Base-by-base conservation (phyloP, 2,329 filamentous ascomycete species). In the Aspergillus amoenus region DNA sequence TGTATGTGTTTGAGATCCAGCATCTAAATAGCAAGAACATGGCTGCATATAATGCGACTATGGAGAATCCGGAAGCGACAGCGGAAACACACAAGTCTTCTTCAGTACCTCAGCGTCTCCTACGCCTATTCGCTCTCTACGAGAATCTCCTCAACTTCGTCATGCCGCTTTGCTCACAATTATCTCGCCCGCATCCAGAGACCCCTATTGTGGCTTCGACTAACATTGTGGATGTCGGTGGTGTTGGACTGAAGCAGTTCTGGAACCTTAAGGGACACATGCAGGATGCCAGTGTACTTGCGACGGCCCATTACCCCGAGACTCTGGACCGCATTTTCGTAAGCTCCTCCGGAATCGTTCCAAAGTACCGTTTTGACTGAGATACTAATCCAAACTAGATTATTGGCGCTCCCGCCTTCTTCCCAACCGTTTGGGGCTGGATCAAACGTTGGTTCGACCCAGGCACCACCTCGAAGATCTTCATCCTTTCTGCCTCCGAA, bases 391-490 rank as follows among this genome's bases (percentile, higher is more conserved):
- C 24, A 44, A 32, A 32, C 45, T 59, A 86, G 82, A 89, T 97
- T 68, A 91, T 97, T 62, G 93, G 93, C 60, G 93, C 93, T 0
- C 93, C 93, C 48, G 78, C 84, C 45, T 96, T 96, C 82, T 96
- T 96, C 79, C 89, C 89, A 49, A 96, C 91, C 3, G 90, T 96
- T 59, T 74, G 93, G 93, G 87, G 90, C 64, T 96, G 92, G 91
- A 84, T 96, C 76, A 96, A 96, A 81, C 88, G 89, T 69, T 96
- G 93, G 92, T 96, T 96, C 69, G 89, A 93, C 77, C 93, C 93
- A 6, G 91, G 92, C 61, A 97, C 93, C 34, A 90, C 92, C 3
- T 94, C 91, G 68, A 97, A 97, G 79, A 97, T 97, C 73, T 96
- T 96, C 74, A 94, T 97, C 66, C 84, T 97, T 54, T 82, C 82